These are phyloP conservation scores for Tylopilus plumbeoviolaceoides DNA, from an alignment of 768 basidiomycete genomes.

Conservation along the genomic window DNA sequence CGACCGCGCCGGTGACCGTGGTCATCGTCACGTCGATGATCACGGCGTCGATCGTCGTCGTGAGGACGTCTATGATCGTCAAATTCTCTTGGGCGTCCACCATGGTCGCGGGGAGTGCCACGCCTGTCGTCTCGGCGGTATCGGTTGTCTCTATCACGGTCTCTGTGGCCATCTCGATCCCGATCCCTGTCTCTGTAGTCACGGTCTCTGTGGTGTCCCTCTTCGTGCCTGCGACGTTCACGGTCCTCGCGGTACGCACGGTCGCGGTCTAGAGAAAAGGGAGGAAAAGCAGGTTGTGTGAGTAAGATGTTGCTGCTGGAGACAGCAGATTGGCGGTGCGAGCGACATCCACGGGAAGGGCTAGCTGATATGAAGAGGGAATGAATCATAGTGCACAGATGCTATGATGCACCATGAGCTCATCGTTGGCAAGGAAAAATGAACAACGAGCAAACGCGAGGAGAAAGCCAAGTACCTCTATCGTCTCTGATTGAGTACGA, in stretches of 20 bases:
- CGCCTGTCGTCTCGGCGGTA: conserved; percentile 49
- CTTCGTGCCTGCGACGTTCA: conserved; percentile 60
- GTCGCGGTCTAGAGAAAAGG: conserved; percentile 44
- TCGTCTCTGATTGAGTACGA: conserved; percentile 31
- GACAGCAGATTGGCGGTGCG: conserved; percentile 40
- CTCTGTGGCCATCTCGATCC: conserved; percentile 31
- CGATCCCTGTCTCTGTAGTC: conserved; percentile 48
- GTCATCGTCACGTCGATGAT: conserved; percentile 43
- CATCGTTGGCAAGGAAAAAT: conserved; percentile 43
- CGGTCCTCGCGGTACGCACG: conserved; percentile 65
- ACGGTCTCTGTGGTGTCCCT: conserved; percentile 49
- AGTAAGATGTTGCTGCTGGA: conserved; percentile 47
- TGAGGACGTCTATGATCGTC: conserved; percentile 44
- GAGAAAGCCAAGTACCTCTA: conserved; percentile 33
- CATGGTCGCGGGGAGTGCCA: conserved; percentile 43
- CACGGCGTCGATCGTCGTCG: conserved; percentile 51
- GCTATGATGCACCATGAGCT: conserved; percentile 60
- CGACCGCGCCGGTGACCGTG: conserved; percentile 26
- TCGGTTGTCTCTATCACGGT: conserved; percentile 32
- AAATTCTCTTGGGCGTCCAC: conserved; percentile 41
- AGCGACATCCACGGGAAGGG: conserved; percentile 42
- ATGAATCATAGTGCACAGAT: conserved; percentile 44
- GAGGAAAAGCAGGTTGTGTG: conserved; percentile 44
- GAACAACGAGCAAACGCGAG: conserved; percentile 28
- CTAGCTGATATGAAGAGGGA: conserved; percentile 50